These are phyloP conservation scores for Aspergillus sp. DNA, from an alignment of 2,329 filamentous ascomycete genomes.

Conservation along the genomic window DNA sequence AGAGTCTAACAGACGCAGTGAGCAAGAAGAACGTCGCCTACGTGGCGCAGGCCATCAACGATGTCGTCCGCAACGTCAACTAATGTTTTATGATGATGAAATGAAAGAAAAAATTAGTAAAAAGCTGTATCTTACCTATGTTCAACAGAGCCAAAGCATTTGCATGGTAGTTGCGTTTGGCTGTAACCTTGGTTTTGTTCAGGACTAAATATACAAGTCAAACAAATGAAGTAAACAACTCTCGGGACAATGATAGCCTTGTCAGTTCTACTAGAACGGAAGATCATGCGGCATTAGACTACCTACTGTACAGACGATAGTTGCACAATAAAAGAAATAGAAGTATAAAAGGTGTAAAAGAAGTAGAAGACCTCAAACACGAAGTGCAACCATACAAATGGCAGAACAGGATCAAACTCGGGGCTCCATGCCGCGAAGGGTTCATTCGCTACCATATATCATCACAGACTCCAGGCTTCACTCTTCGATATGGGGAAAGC, in stretches of 20 bases:
- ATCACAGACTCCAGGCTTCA: neutral
- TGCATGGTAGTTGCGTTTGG: no score
- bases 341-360: neutral
- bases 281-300: conserved; percentile 7
- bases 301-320: conserved; percentile 17
- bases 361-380: neutral
- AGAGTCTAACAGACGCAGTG: conserved; percentile 21
- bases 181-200: no score
- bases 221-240: no score
- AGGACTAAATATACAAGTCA: no score
- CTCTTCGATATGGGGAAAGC: neutral
- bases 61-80: conserved; percentile 35
- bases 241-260: neutral
- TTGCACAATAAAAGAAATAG: conserved; percentile 2
- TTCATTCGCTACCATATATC: conserved; percentile 4
- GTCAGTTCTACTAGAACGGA: neutral
- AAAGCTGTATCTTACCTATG: neutral
- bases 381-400: conserved; percentile 11
- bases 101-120: neutral
- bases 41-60: conserved; percentile 37
- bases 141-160: neutral
- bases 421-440: neutral
- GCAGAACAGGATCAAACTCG: conserved; percentile 2
- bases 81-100: conserved; percentile 6
- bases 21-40: conserved; percentile 40